These are phyloP conservation scores for Pseudogymnoascus sp. DNA, from an alignment of 2,329 filamentous ascomycete species.

Conservation along the genomic window DNA sequence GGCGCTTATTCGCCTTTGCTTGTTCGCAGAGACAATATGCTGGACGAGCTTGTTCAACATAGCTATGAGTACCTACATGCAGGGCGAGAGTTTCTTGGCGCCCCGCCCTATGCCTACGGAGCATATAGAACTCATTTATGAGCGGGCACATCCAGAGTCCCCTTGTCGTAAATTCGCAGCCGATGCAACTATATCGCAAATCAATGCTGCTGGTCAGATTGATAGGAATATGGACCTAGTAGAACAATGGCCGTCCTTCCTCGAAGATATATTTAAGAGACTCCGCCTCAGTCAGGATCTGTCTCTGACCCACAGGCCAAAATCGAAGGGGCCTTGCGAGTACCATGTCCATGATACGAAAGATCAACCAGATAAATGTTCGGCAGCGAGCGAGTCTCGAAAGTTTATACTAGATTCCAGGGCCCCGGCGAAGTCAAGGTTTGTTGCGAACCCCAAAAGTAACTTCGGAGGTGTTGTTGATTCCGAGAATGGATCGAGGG, in stretches of 20 bases:
- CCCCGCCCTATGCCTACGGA: constrained; percentile 2
- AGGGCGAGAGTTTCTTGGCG: constrained; percentile 9
- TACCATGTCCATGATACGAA: background rate
- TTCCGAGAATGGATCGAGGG: background rate
- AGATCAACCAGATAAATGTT: background rate
- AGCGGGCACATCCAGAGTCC: constrained; percentile 11
- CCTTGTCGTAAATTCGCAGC: constrained; percentile 12
- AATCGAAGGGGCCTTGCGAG: background rate
- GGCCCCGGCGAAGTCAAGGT: background rate
- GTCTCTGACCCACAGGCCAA: background rate
- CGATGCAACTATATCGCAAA: constrained; percentile 7
- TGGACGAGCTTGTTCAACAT: constrained; percentile 15
- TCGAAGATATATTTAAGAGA: constrained; percentile 5
- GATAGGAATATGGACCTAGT: constrained; percentile 4
- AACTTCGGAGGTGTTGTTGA: background rate
- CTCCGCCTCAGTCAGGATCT: background rate
- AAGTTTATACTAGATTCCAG: background rate
- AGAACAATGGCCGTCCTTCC: constrained; percentile 4
- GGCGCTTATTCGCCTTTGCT: constrained; percentile 13
- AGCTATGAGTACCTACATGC: constrained; percentile 13
- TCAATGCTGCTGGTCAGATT: background rate
- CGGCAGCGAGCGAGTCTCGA: background rate
- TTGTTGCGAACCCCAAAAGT: background rate
- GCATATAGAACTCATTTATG: constrained; percentile 13
- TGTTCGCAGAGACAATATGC: constrained; percentile 13